A percentile compares a stretch with the other conserved stretches of the same genome.
Conservation (phyloP, 345 rosid species). For the Citrus australasica region DNA sequence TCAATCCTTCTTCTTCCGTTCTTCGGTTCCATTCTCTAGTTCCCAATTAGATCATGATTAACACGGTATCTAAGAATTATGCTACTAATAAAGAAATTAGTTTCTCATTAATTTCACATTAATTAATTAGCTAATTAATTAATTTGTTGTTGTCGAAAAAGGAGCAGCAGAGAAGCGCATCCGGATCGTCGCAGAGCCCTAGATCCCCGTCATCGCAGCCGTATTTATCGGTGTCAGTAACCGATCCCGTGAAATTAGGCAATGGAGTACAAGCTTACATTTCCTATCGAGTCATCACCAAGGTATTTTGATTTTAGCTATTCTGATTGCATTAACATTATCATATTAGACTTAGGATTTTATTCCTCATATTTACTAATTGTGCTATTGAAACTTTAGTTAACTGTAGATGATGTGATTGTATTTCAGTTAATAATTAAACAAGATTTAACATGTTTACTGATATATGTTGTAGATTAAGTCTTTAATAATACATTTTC, state of each 20-base stretch:
- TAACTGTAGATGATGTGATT: neutral
- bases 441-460: neutral
- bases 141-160: conserved; percentile 18
- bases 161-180: conserved; percentile 64
- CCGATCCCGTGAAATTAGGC: conserved; percentile 97
- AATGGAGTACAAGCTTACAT: conserved; percentile 96
- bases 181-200: conserved; percentile 75
- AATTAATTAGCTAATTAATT: neutral
- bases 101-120: neutral
- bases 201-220: conserved; percentile 81
- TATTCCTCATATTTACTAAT: neutral
- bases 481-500: neutral
- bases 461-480: neutral
- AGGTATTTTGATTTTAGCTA: conserved; percentile 38
- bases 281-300: conserved; percentile 92
- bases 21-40: neutral
- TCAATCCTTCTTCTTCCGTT: neutral
- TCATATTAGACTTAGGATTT: neutral
- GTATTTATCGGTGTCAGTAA: conserved; percentile 68
- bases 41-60: conserved; percentile 12
- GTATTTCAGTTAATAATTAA: neutral
- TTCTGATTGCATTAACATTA: neutral
- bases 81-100: neutral
- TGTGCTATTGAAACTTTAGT: neutral
- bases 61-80: conserved; percentile 16